Base-by-base conservation (phyloP, 164 flowering plant species). In the Akebia trifoliata region DNA sequence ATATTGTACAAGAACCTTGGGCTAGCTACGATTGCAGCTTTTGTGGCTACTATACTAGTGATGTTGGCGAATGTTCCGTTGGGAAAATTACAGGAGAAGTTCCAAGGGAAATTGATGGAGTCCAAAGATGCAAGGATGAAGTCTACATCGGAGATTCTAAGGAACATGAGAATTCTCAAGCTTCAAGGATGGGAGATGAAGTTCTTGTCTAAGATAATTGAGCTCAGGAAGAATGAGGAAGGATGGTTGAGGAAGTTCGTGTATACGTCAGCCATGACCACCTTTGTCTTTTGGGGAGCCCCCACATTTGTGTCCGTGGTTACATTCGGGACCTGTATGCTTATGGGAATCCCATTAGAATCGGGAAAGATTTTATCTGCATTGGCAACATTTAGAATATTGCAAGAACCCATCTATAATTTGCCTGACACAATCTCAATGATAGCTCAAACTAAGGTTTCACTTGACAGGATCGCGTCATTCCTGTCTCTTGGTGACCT, bases 91-190 rank as follows among this genome's bases (percentile, higher is more conserved):
- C 75, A 74, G 49, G 75, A 83, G 78, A 68, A 69, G 24, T 78
- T 59, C 48, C 87, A 83, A 50, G 73, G 56, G 1, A 74, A 77
- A 57, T 43, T 87, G 2, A 87, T 87, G 96, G 68, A 72, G 36
- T 69, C 90, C 1, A 87, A 87, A 67, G 96, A 87, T 59, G 50
- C 46, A 28, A 72, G 96, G 66, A 87, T 85, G 92, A 83, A 77
- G 63, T 75, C 75, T 7, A 87, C 86, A 0, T 72, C 91, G 14
- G 95, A 83, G 64, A 69, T 78, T 10, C 68, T 85, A 38, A 76
- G 81, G 72, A 85, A 83, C 71, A 85, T 87, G 95, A 85, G 86
- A 51, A 80, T 87, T 57, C 81, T 87, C 56, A 87, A 87, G 69
- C 82, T 87, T 50, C 91, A 85, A 50, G 89, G 74, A 8, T 87